Evolutionary conservation across 495 filamentous ascomycete genomes (phyloP).

Genomic region (Pseudoneurospora amorphoporcata): DNA sequence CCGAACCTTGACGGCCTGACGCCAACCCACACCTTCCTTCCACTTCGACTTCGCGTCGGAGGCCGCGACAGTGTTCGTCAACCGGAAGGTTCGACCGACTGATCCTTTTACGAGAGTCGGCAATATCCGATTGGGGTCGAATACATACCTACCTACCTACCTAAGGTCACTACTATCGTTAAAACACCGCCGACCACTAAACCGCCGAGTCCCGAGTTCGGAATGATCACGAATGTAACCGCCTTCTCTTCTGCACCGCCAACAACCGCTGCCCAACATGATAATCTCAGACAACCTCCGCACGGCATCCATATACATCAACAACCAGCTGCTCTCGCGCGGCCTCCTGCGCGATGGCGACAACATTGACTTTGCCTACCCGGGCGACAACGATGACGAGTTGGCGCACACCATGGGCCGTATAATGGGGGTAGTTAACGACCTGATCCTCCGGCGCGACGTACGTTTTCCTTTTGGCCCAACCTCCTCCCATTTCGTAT

Average conservation of each 20-base stretch:
- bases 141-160: too few relatives aligned
- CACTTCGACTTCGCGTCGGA: neutral
- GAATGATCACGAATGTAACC: neutral
- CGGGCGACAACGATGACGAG: slow-evolving; percentile 52
- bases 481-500: too few relatives aligned
- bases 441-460: slow-evolving; percentile 73
- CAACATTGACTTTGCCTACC: slow-evolving; percentile 75
- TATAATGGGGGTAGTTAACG: slow-evolving; percentile 87
- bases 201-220: neutral
- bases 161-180: neutral
- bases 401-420: slow-evolving; percentile 64
- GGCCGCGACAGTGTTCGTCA: neutral
- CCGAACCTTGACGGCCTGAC: neutral
- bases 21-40: neutral
- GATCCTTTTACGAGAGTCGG: neutral
- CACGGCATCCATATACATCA: slow-evolving; percentile 88
- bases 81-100: neutral
- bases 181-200: neutral
- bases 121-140: neutral
- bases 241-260: neutral
- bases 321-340: slow-evolving; percentile 85
- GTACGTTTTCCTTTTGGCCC: slow-evolving; percentile 37
- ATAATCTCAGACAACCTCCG: slow-evolving; percentile 77
- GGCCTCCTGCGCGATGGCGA: slow-evolving; percentile 78
- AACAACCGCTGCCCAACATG: slow-evolving; percentile 14